Evolutionary conservation across 2,329 filamentous ascomycete genomes (phyloP), one percentile per base, ranked within the genome.

Genomic region (Chaetomiaceae sp.): DNA sequence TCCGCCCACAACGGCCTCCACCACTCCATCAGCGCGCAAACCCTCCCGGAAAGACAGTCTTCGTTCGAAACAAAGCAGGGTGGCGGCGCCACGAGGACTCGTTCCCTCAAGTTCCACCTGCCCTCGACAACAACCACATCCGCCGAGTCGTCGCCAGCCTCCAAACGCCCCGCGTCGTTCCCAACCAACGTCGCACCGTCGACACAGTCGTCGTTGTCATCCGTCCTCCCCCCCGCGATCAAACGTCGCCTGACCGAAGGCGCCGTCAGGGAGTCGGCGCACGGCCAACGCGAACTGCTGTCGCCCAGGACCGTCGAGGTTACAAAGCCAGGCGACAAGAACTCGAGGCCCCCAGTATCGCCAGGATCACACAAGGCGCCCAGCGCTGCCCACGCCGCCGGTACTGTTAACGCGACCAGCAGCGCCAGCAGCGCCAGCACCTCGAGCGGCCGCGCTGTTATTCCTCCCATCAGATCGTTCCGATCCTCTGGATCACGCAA

Each of bases 401-500:
- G n/a, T n/a, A n/a, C n/a, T n/a, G n/a, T n/a, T n/a, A n/a, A n/a
- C n/a, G n/a, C n/a, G n/a, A n/a, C n/a, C n/a, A n/a, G 23, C 33
- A 56, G 56, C 52, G n/a, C 38, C 30, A 13, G 13, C 38, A 63
- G 35, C 34, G 48, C 39, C 37, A 50, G 33, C 45, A 58, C 56
- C 52, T 58, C 61, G 41, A 61, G 63, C 16, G 62, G 63, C 38
- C 65, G 61, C 35, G 59, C 65, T 14, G 60, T 64, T 20, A 70
- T 80, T 35, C 76, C 78, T 14, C 78, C 78, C 7, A 81, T 81
- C 61, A 74, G 79, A 48, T 69, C 71, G 8, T 79, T 81, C 58
- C 73, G 78, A 53, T 79, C 78, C 21, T 80, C 78, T 33, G 75
- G 74, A 59, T 77, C 77, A 54, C 76, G 79, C 57, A 77, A 74